phyloP scores from a whole-genome alignment of 345 rosid species.

The Eutrema japonicum region DNA sequence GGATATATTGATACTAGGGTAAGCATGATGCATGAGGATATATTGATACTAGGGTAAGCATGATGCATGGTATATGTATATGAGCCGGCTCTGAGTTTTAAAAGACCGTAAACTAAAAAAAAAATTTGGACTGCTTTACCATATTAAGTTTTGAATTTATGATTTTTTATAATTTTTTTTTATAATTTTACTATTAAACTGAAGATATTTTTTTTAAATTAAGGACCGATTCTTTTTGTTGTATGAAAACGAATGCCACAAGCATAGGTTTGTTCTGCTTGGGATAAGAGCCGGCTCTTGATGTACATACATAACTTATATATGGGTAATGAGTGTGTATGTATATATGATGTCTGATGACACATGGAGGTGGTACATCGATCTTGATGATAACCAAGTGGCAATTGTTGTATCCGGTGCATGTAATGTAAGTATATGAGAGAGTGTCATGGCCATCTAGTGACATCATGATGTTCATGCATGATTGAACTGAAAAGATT shows the following conservation, averaged over 20 bases:
- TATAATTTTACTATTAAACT: too few relatives aligned
- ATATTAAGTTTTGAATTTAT: too few relatives aligned
- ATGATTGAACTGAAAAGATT: constrained; percentile 3
- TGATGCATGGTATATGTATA: not conserved
- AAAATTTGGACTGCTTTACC: too few relatives aligned
- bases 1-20: not conserved
- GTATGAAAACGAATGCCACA: too few relatives aligned
- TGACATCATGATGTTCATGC: constrained; percentile 28
- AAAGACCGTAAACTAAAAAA: too few relatives aligned
- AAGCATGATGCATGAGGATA: constrained; percentile 4
- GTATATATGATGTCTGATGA: constrained; percentile 23
- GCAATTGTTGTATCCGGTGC: constrained; percentile 6
- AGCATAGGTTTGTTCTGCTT: too few relatives aligned
- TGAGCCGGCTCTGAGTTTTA: too few relatives aligned
- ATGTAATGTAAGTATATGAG: not conserved
- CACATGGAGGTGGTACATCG: constrained; percentile 14
- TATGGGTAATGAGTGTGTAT: constrained; percentile 10
- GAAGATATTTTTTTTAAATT: too few relatives aligned
- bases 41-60: not conserved
- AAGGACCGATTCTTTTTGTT: too few relatives aligned
- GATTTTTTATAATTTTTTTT: too few relatives aligned
- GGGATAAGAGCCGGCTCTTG: too few relatives aligned
- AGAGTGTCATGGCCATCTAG: constrained; percentile 40
- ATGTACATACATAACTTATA: not conserved
- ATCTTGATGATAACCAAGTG: constrained; percentile 15